These are phyloP conservation scores for Spatholobus suberectus DNA, from an alignment of 306 rosid species.

Conservation along the genomic window DNA sequence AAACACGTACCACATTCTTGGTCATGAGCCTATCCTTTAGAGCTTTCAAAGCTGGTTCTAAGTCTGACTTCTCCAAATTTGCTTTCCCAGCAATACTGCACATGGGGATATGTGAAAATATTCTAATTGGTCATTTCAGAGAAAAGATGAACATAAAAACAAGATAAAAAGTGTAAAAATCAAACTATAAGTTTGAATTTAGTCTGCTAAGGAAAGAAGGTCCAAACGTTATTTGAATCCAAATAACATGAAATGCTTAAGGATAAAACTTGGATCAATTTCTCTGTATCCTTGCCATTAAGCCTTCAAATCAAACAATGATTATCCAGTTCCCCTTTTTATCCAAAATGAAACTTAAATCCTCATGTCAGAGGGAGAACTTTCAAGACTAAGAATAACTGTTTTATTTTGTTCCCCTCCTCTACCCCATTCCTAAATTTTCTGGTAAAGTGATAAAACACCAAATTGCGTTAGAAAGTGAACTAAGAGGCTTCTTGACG, in stretches of 20 bases:
- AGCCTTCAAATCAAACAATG: neutral
- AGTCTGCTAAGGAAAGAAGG: neutral
- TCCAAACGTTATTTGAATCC: neutral
- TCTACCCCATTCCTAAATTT: neutral
- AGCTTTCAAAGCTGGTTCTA: constrained; percentile 91
- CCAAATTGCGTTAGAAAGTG: neutral
- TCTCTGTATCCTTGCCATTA: neutral
- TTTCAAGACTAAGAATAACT: constrained; percentile 11
- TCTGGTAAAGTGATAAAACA: neutral
- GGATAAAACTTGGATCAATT: neutral
- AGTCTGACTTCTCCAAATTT: constrained; percentile 85
- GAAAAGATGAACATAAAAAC: constrained; percentile 4
- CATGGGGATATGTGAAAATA: constrained; percentile 10
- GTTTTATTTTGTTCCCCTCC: neutral
- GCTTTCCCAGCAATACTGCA: constrained; percentile 87
- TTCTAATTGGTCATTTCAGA: neutral
- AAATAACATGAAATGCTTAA: neutral
- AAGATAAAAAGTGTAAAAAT: neutral
- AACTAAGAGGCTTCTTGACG: neutral
- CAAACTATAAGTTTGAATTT: neutral
- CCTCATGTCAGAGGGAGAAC: neutral
- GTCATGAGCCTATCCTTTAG: constrained; percentile 92
- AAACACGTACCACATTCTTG: constrained; percentile 82
- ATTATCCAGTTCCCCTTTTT: no score
- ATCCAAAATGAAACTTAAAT: neutral